phyloP scores from a whole-genome alignment of 1,284 basidiomycete species.

The Calocybe gambosa region DNA sequence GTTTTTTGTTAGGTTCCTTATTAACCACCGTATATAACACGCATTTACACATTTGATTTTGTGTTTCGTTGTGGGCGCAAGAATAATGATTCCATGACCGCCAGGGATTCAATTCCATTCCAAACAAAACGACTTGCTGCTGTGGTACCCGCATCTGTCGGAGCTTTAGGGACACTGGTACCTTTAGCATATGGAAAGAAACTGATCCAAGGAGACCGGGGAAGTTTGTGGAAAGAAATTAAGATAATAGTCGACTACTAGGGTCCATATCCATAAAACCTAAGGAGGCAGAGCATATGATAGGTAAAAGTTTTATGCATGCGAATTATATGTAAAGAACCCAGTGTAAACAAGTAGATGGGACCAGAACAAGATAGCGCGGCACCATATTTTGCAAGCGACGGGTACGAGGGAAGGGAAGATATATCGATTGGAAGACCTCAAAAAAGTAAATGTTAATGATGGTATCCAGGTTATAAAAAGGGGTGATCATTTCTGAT shows the following conservation, averaged over 20 bases:
- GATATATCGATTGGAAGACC: background rate
- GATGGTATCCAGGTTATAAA: conserved; percentile 9
- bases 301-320: conserved; percentile 9
- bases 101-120: too few species aligned
- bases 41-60: too few species aligned
- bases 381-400: background rate
- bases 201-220: too few species aligned
- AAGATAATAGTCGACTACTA: background rate
- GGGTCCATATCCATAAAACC: conserved; percentile 9
- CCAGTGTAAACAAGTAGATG: background rate
- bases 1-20: too few species aligned
- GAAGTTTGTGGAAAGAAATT: background rate
- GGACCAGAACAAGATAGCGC: background rate
- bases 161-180: too few species aligned
- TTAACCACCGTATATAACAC: too few species aligned
- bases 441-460: background rate
- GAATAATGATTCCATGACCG: too few species aligned
- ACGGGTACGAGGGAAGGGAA: background rate
- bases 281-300: conserved; percentile 8
- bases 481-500: conserved; percentile 1
- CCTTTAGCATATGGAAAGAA: too few species aligned
- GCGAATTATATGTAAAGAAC: conserved; percentile 1
- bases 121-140: too few species aligned
- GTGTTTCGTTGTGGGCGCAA: too few species aligned
- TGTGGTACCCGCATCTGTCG: too few species aligned